Evolutionary conservation across 2,329 filamentous ascomycete genomes (phyloP).

Genomic region (Parafenestella ontariensis): DNA sequence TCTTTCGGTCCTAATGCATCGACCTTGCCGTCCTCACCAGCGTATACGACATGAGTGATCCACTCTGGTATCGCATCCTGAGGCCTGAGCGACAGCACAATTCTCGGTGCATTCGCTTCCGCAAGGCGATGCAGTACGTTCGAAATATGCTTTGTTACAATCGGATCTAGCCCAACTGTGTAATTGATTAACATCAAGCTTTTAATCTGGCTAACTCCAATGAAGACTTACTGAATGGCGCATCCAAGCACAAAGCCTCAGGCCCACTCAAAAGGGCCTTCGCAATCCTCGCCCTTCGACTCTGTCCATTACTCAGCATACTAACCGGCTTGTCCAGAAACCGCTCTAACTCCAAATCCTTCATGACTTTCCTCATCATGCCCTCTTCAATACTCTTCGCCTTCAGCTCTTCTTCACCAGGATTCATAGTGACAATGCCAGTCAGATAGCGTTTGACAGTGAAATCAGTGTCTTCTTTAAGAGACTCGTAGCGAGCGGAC

Average conservation of each 20-base stretch:
- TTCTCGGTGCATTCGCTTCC: conserved; percentile 68
- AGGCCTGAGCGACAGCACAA: conserved; percentile 79
- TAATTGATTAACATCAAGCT: not conserved
- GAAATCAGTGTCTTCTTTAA: conserved; percentile 86
- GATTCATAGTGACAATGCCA: conserved; percentile 84
- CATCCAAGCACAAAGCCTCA: conserved; percentile 80
- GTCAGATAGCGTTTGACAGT: conserved; percentile 80
- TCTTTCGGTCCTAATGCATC: conserved; percentile 70
- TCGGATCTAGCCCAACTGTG: conserved; percentile 84
- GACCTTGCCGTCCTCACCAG: conserved; percentile 72
- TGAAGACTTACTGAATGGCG: conserved; percentile 74
- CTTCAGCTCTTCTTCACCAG: conserved; percentile 58
- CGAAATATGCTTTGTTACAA: conserved; percentile 75
- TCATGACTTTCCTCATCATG: conserved; percentile 67
- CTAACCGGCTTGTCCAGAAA: conserved; percentile 83
- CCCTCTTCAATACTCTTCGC: conserved; percentile 58
- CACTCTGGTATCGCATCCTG: conserved; percentile 89
- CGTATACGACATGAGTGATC: conserved; percentile 83
- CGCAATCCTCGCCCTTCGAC: conserved; percentile 83
- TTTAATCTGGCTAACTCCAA: not conserved
- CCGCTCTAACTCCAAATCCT: conserved; percentile 71
- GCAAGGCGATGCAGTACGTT: conserved; percentile 74
- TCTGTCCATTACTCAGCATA: conserved; percentile 94
- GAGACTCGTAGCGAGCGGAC: conserved; percentile 87
- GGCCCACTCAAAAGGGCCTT: conserved; percentile 81